Evolutionary conservation across 331 rosid species (phyloP).

Genomic region (Stylosanthes scabra): DNA sequence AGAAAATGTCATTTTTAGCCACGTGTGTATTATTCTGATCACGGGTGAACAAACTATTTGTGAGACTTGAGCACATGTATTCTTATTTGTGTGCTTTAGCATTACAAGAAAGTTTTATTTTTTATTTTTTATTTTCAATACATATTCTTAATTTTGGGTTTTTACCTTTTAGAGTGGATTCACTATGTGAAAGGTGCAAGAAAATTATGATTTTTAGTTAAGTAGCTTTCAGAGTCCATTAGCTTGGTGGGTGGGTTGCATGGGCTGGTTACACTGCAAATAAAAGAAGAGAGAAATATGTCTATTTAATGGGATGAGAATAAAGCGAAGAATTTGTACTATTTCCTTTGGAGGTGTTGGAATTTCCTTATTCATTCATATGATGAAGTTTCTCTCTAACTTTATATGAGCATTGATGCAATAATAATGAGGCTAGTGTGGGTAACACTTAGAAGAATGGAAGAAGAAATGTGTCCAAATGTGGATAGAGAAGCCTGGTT

Average conservation of each 20-base stretch:
- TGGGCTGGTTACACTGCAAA: neutral
- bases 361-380: neutral
- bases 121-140: neutral
- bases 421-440: neutral
- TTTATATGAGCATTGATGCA: neutral
- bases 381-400: neutral
- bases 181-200: neutral
- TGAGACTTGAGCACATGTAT: neutral
- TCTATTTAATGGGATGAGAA: neutral
- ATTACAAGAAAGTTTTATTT: neutral
- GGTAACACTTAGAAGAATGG: neutral
- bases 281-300: neutral
- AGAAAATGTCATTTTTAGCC: conserved; percentile 16
- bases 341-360: neutral
- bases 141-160: neutral
- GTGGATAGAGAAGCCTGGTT: neutral
- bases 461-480: neutral
- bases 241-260: neutral
- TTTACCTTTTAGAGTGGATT: neutral
- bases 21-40: neutral
- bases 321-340: neutral
- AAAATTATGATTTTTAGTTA: neutral
- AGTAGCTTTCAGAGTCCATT: neutral
- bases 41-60: neutral
- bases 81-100: neutral